Evolutionary conservation across 1,284 basidiomycete species (phyloP), one percentile per base, ranked within the genome.

Genomic region (Golubevia sp.): DNA sequence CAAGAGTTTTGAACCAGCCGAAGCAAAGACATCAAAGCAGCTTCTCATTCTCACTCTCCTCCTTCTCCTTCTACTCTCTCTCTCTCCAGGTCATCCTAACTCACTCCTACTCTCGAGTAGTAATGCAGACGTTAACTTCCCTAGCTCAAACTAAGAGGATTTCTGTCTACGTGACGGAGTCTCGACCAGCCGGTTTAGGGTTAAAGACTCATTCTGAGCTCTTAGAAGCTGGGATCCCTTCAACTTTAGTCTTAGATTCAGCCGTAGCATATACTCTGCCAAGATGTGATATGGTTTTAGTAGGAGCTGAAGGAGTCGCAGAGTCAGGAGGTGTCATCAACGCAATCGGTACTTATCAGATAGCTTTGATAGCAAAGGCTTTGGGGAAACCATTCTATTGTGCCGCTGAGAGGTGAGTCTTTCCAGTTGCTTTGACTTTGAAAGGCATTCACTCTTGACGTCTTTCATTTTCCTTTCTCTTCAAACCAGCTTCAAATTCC

Each of bases 251-350:
- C 18, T 56, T 78, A 18, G 80, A 83, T 49, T 69, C 74, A 2
- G 80, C 80, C 1, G 76, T 78, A 1, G 80, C 75, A 0, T 82
- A 77, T 53, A 68, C 75, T 20, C 76, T 81, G 64, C 64, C 72
- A 21, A 72, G 74, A 53, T 74, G 79, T 3, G 76, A 83, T 56
- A 59, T 82, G 23, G 74, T 75, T 18, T 68, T 83, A 1, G 70
- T 77, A 0, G 80, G 80, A 13, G 77, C 77, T 6, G 80, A 83
- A 61, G 80, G 77, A 23, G 79, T 83, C 3, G 76, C 70, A 3
- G 80, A 83, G 55, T 70, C 65, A 3, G 80, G 80, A 7, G 80
- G 80, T 6, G 63, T 82, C 13, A 51, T 83, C 3, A 83, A 83
- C 56, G 77, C 79, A 0, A 57, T 83, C 1, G 80, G 80, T 2